Conservation (phyloP, 176 grass and related monocot species). For the Eleusine indica region DNA sequence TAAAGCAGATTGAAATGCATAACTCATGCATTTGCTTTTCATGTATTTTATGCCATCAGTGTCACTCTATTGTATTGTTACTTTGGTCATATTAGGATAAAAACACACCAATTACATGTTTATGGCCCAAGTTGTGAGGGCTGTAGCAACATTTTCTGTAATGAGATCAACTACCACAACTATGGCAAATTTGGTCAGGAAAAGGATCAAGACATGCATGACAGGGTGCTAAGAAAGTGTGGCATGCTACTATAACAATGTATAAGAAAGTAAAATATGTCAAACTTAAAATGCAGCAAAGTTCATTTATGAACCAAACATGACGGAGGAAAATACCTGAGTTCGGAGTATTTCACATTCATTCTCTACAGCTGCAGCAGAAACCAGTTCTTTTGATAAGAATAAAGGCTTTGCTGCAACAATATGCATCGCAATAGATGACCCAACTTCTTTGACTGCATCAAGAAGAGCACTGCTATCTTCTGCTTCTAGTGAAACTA, state of each 20-base stretch:
- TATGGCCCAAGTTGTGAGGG: background rate
- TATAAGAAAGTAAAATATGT: background rate
- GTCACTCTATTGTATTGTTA: background rate
- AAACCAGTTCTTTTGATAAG: slow-evolving; percentile 88
- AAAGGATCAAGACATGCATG: background rate
- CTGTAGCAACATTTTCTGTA: background rate
- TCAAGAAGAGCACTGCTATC: slow-evolving; percentile 71
- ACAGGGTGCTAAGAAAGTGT: background rate
- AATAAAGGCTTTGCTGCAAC: slow-evolving; percentile 90
- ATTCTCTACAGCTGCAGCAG: slow-evolving; percentile 73
- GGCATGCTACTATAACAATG: background rate
- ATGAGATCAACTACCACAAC: background rate
- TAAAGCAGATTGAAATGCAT: background rate
- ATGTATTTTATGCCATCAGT: background rate
- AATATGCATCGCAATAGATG: slow-evolving; percentile 90
- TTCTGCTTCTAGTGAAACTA: slow-evolving; percentile 82
- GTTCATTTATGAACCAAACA: background rate
- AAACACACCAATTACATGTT: background rate
- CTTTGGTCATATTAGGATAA: background rate
- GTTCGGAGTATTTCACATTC: slow-evolving; percentile 79
- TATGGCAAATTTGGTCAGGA: background rate
- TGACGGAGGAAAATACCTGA: slow-evolving; percentile 51
- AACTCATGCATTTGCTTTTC: slow-evolving; percentile 23
- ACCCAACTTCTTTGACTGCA: slow-evolving; percentile 63
- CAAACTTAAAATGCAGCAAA: background rate